These are phyloP conservation scores for Scytalidium sp. DNA, from an alignment of 2,329 filamentous ascomycete genomes.

Conservation along the genomic window DNA sequence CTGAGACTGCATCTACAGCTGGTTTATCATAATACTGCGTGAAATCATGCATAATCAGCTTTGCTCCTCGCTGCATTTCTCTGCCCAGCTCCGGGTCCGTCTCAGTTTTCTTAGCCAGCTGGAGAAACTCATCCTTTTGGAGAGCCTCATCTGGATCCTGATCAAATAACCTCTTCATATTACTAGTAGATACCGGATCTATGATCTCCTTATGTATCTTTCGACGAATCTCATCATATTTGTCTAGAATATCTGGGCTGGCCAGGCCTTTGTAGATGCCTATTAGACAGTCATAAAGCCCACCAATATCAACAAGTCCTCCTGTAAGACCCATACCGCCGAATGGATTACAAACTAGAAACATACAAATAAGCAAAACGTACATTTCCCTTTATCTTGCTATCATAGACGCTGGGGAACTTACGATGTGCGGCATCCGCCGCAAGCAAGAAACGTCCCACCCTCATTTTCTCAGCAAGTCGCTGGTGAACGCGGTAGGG, in stretches of 20 bases:
- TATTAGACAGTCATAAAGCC: constrained; percentile 55
- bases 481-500: constrained; percentile 49
- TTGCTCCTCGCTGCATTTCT: background rate
- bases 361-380: too few species aligned
- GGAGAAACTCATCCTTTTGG: constrained; percentile 31
- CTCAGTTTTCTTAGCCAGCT: constrained; percentile 21
- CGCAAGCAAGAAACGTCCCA: constrained; percentile 41
- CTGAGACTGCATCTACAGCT: too few species aligned
- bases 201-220: constrained; percentile 33
- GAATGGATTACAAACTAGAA: constrained; percentile 51
- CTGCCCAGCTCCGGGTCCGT: background rate
- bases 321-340: constrained; percentile 63
- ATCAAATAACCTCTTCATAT: constrained; percentile 20
- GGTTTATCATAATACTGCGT: background rate
- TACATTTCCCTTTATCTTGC: too few species aligned
- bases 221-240: constrained; percentile 33
- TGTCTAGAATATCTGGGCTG: constrained; percentile 33
- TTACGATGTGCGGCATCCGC: constrained; percentile 51
- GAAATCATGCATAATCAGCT: background rate
- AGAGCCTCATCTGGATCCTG: background rate
- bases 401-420: too few species aligned
- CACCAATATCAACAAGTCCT: constrained; percentile 61
- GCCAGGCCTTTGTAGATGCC: constrained; percentile 32
- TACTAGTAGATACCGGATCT: constrained; percentile 36
- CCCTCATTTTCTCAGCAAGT: constrained; percentile 40